Evolutionary conservation across 495 filamentous ascomycete genomes (phyloP), one percentile per base, ranked within the genome.

Genomic region (Achaetomiella virescens): DNA sequence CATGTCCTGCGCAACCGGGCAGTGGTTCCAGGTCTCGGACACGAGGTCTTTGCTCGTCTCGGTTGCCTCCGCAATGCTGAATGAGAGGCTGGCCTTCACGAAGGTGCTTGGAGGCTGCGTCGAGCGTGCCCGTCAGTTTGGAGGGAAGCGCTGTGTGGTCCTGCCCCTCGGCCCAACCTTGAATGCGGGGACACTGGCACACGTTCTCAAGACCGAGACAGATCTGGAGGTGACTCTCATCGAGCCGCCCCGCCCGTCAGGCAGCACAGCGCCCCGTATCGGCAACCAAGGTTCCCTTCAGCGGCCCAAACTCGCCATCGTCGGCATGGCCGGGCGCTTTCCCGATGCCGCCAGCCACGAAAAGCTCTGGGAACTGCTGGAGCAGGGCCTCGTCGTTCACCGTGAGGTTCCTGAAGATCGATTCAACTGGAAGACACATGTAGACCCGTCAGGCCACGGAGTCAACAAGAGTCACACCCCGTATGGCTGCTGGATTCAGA

Each of bases 401-500:
- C 70, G 78, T 8, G 69, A 78, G 58, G 74, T 89, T 10, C 91
- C 91, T 0, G 61, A 78, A 6, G 85, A 91, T 56, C 82, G 90
- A 20, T 96, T 89, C 71, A 81, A 90, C 62, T 84, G 87, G 20
- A 81, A 90, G 22, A 84, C 81, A 11, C 91, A 96, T 55, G 82
- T 81, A 57, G 89, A 95, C 57, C 81, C 84, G 17, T 84, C 85
- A 6, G 88, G 88, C 24, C 86, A 88, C 59, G 78, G 66, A 15
- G 83, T 84, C 56, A 96, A 95, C 69, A 91, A 87, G 43, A 87
- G 80, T 48, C 84, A 90, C 63, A 91, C 89, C 1, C 87, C 85
- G 3, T 95, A 88, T 58, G 91, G 91, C 7, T 92, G 89, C 72
- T 97, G 88, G 78, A 89, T 96, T 60, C 83, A 93, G 43, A 95